These are phyloP conservation scores for Fraxinus platypoda DNA, from an alignment of 305 asterid genomes.

Conservation along the genomic window DNA sequence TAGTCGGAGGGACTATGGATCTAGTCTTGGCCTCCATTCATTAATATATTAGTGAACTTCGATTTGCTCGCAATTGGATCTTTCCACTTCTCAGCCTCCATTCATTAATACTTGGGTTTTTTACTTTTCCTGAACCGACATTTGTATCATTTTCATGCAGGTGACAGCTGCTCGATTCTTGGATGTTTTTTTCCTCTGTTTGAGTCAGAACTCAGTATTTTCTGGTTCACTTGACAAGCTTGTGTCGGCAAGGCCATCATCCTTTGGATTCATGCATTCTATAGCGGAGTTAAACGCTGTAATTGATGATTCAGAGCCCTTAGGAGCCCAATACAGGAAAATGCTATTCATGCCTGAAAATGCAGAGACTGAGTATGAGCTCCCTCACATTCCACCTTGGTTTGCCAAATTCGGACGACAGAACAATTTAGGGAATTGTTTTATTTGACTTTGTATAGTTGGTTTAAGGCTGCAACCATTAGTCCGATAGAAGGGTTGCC, in stretches of 20 bases:
- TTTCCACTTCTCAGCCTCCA: background rate
- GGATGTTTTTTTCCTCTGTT: conserved; percentile 81
- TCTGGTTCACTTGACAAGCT: conserved; percentile 81
- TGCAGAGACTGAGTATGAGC: conserved; percentile 47
- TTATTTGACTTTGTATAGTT: too few species aligned
- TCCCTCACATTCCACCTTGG: conserved; percentile 96
- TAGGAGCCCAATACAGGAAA: conserved; percentile 42
- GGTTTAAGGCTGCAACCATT: too few species aligned
- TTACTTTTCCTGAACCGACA: background rate
- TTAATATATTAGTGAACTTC: background rate
- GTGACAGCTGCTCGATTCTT: conserved; percentile 74
- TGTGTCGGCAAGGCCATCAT: conserved; percentile 50
- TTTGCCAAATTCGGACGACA: too few species aligned
- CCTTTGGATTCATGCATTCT: conserved; percentile 75
- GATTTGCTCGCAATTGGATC: background rate
- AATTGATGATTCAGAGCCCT: conserved; percentile 33
- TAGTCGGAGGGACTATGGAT: background rate
- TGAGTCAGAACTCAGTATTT: conserved; percentile 80
- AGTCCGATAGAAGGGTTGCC: too few species aligned
- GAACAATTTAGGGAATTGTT: too few species aligned
- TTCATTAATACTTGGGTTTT: background rate
- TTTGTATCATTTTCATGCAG: conserved; percentile 36
- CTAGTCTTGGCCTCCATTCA: background rate
- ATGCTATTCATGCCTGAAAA: conserved; percentile 30
- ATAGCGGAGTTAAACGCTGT: conserved; percentile 74